A percentile compares a stretch with the other conserved stretches of the same genome.
phyloP scores from a whole-genome alignment of 1,284 basidiomycete genomes.

The Vanrija humicola region DNA sequence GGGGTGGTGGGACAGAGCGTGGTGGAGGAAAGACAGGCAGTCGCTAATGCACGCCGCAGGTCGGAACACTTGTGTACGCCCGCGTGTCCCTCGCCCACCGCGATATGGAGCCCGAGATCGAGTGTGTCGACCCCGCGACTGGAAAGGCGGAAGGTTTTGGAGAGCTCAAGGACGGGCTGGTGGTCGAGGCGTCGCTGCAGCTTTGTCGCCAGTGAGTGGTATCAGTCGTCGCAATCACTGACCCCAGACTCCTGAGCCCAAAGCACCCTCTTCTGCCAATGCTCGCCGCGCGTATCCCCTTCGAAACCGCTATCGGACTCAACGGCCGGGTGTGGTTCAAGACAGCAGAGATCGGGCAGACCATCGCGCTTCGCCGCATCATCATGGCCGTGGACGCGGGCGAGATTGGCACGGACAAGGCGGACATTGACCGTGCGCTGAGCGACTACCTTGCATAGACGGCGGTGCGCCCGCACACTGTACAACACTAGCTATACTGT shows the following conservation, averaged over 20 bases:
- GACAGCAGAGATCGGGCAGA: slow-evolving; percentile 39
- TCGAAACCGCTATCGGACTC: slow-evolving; percentile 52
- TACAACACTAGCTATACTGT: too few relatives aligned
- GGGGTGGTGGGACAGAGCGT: background rate
- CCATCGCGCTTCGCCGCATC: slow-evolving; percentile 46
- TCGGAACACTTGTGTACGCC: slow-evolving; percentile 54
- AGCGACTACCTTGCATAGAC: slow-evolving; percentile 19
- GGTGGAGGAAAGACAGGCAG: background rate
- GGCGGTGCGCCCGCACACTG: too few relatives aligned
- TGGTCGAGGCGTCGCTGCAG: slow-evolving; percentile 43
- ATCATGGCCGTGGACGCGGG: slow-evolving; percentile 42
- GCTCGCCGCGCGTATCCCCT: slow-evolving; percentile 43
- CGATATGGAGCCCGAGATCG: slow-evolving; percentile 54
- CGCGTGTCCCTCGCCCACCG: slow-evolving; percentile 51
- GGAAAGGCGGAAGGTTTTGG: slow-evolving; percentile 53
- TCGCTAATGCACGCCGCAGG: slow-evolving; percentile 30
- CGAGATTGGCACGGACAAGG: slow-evolving; percentile 27
- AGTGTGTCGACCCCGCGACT: slow-evolving; percentile 53
- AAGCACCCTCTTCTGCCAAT: slow-evolving; percentile 44
- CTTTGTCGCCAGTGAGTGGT: slow-evolving; percentile 42
- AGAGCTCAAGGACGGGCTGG: slow-evolving; percentile 50
- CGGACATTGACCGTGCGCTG: slow-evolving; percentile 25
- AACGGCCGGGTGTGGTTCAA: slow-evolving; percentile 55
- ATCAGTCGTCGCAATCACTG: background rate
- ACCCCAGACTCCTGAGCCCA: slow-evolving; percentile 45